Evolutionary conservation across 78 protist genomes (phyloP), one percentile per base, ranked within the genome.

Genomic region (Fonticula alba): DNA sequence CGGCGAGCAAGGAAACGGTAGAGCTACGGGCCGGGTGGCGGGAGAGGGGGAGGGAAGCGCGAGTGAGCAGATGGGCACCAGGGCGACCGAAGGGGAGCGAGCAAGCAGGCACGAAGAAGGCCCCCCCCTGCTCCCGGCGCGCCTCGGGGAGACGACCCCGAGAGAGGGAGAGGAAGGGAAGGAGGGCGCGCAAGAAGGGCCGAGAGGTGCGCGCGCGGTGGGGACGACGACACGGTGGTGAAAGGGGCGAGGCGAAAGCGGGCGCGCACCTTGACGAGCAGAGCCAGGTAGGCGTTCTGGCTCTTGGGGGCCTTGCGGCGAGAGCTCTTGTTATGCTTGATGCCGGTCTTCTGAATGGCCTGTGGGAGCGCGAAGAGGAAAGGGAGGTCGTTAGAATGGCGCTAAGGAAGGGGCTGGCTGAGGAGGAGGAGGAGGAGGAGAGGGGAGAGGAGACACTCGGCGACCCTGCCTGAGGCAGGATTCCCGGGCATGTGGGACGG

Each of bases 1-100:
- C 99, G 91, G 65, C 98, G 90, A 4, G 94, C 81, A 19, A 95
- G 85, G 89, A 86, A 95, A 41, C 87, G 72, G 91, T 90, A 94
- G 35, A 94, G 82, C 96, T 80, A n/a, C n/a, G n/a, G n/a, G n/a
- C n/a, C n/a, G n/a, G n/a, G n/a, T n/a, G 60, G 36, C 29, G 59
- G 54, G 67, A 49, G 51, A 68, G 51, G 6, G 53, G 41, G 38
- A 5, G 10, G 53, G 64, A 37, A 1, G 14, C 27, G 7, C 19
- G 7, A 57, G 31, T 29, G 22, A 33, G 20, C 20, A 62, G 13
- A 51, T 37, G 22, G 31, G 14, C 17, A 52, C 26, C 50, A 60
- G 33, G 31, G 40, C 20, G 37, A 26, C 35, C 50, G 38, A 7
- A 41, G 22, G n/a, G 5, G 31, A 10, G 59, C 29, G 15, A 3